A percentile compares a stretch with the other conserved stretches of the same genome.
Conservation (phyloP, 139 green algal species). For the Nannochloris sp. region DNA sequence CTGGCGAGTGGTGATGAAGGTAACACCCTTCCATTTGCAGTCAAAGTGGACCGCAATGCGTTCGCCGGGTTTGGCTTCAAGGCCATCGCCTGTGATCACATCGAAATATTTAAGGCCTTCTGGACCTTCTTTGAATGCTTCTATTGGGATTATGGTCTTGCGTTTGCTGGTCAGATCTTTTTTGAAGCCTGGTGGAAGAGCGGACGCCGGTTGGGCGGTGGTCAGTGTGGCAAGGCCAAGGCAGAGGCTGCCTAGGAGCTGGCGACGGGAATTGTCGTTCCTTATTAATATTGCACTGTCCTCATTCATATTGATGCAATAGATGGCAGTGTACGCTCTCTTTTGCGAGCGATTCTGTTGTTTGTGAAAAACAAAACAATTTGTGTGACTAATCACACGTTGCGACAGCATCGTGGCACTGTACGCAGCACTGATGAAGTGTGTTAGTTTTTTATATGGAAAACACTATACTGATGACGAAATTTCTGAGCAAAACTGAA, state of each 20-base stretch:
- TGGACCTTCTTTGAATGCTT: slow-evolving; percentile 45
- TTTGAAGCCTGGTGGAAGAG: slow-evolving; percentile 27
- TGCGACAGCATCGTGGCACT: too few relatives aligned
- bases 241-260: too few relatives aligned
- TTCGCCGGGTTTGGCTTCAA: slow-evolving; percentile 39
- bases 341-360: neutral
- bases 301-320: too few relatives aligned
- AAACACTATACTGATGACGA: neutral
- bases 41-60: slow-evolving; percentile 80
- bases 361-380: neutral
- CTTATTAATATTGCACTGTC: too few relatives aligned
- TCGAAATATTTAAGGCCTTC: slow-evolving; percentile 69
- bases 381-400: too few relatives aligned
- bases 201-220: too few relatives aligned
- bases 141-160: slow-evolving; percentile 36
- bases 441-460: neutral
- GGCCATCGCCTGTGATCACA: slow-evolving; percentile 43
- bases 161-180: slow-evolving; percentile 39
- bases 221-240: too few relatives aligned
- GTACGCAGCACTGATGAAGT: too few relatives aligned
- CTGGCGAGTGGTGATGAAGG: slow-evolving; percentile 64
- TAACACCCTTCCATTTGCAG: slow-evolving; percentile 43
- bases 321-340: neutral
- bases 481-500: neutral
- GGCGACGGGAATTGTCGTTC: too few relatives aligned